Evolutionary conservation across 2,329 filamentous ascomycete genomes (phyloP), one percentile per base, ranked within the genome.

Genomic region (Erysiphe pulchra): DNA sequence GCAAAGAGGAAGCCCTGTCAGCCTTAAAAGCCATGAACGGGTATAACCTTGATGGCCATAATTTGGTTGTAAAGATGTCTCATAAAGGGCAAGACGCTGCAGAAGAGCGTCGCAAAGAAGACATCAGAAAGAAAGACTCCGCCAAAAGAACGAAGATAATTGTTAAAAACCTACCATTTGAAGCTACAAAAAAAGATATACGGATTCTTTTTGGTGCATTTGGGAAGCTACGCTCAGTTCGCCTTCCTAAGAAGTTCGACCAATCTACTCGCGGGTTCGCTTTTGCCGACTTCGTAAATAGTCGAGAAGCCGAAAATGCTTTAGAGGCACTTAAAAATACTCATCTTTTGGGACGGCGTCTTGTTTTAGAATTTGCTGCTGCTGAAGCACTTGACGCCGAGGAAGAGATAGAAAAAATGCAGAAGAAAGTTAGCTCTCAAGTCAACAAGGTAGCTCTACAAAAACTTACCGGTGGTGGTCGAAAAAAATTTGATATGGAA

Each of bases 161-260:
- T 62, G 80, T 98, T 66, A 98, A 95, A 69, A 98, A 98, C 66
- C 65, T 98, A 62, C 87, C 90, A 17, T 98, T 98, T 65, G 84
- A 95, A 65, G 80, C 82, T 43, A 80, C 77, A 46, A 94, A 93
- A 67, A 90, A 92, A 61, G 90, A 98, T 59, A 71, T 98, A 48
- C 75, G 83, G 50, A 69, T 79, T 46, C 69, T 95, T 38, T 86
- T 95, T 59, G 76, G 81, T 50, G 77, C 83, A 33, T 95, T 94
- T 62, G 92, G 90, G 41, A 80, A 93, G 60, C 73, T 98, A 50
- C 80, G 84, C 56, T 87, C 85, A 45, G 83, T 98, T 49, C 81
- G 90, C 51, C 74, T 98, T 57, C 90, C 90, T 45, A 86, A 92
- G 66, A 95, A 94, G 63, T 87, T 93, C 61, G 84, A 92, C 64